Base-by-base conservation (phyloP, 73 alveolate species). In the Paramecium sonneborni region DNA sequence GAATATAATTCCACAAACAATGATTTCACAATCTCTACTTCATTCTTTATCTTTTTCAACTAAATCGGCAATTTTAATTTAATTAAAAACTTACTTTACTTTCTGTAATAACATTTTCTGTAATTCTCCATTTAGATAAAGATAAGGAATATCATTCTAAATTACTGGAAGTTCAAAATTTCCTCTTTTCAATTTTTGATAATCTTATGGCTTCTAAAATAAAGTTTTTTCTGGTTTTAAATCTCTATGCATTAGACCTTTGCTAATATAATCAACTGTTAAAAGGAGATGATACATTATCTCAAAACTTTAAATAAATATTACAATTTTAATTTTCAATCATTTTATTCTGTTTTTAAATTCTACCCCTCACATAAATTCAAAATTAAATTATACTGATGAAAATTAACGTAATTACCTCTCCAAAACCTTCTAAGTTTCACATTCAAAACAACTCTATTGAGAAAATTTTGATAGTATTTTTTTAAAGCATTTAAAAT, bases 41-140 rank as follows among this genome's bases (percentile, higher is more conserved):
- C 72, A 86, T 46, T 32, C 88, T 15, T 10, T 34, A 14, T 28
- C 34, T 86, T 58, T 86, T 5, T 57, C 74, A 26, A 86, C 44
- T 67, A 74, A 39, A 39, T 74, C 32, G 44, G 67, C 87, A 74
- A 74, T 67, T 74, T 74, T 37, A 34, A 62, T 74, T 21, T 28
- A 12, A 37, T 74, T 57, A 57, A 34, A 28, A 34, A 74, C 43
- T 10, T 2, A 62, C 0, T 1, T 37, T 74, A 74, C 87, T 32
- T 52, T 92, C 96, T 35, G 96, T 94, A 18, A 93, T 94, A 38
- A 92, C 92, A 92, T 88, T 90, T 24, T 94, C 96, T 28, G 96
- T 94, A 28, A 94, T 88, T 7, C 96, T 94, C 44, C 96, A 92
- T 68, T 88, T n/a, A n/a, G 93, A 43, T 58, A 44, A 18, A 52